Percentiles rank a stretch among this genome's conserved stretches.
These are phyloP conservation scores for Arabidopsis lyrata DNA, from an alignment of 441 rosid species.

Conservation along the genomic window DNA sequence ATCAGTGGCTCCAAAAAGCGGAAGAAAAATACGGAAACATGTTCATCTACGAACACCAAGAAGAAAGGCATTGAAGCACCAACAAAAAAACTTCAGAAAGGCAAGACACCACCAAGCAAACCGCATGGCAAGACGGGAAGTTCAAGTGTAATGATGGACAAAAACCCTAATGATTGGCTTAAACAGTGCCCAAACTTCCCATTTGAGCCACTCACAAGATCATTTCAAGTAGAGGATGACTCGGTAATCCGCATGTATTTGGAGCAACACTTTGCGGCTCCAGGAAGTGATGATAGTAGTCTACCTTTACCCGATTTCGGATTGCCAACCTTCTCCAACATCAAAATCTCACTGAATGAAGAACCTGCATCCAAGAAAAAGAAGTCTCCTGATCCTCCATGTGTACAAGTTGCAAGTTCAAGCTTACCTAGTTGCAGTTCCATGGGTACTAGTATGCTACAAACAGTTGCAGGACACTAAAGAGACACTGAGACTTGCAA, in stretches of 20 bases:
- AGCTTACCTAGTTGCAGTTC: slow-evolving; percentile 37
- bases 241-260: slow-evolving; percentile 52
- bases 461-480: slow-evolving; percentile 30
- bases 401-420: slow-evolving; percentile 34
- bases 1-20: slow-evolving; percentile 21
- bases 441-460: slow-evolving; percentile 14
- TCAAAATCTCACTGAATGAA: slow-evolving; percentile 21
- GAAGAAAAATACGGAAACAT: slow-evolving; percentile 1
- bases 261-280: slow-evolving; percentile 45
- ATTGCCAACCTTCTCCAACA: slow-evolving; percentile 40
- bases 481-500: neutral
- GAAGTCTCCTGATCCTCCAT: slow-evolving; percentile 34
- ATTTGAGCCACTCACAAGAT: slow-evolving; percentile 59
- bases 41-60: slow-evolving; percentile 33
- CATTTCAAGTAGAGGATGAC: slow-evolving; percentile 48
- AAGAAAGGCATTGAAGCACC: slow-evolving; percentile 27
- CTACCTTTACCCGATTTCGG: slow-evolving; percentile 42
- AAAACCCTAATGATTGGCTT: slow-evolving; percentile 44
- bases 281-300: slow-evolving; percentile 16
- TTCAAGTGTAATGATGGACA: neutral
- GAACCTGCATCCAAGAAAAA: slow-evolving; percentile 26
- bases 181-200: slow-evolving; percentile 59
- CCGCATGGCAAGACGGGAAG: slow-evolving; percentile 12
- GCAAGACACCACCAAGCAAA: slow-evolving; percentile 18
- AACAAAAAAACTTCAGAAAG: slow-evolving; percentile 7